Conservation (phyloP, 257 asterid genomes). For the Prunella vulgaris region DNA sequence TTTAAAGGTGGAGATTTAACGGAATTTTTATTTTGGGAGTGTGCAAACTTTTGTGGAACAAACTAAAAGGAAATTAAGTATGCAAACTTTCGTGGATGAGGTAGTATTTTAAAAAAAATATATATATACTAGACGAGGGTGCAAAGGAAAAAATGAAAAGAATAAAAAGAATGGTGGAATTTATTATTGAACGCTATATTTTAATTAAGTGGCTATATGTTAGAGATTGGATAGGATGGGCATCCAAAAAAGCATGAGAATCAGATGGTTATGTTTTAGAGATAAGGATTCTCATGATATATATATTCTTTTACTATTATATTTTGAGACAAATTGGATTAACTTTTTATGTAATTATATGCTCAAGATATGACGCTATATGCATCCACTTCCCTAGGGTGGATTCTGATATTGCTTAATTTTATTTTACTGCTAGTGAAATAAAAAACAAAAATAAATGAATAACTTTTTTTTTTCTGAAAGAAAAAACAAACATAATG, state of each 20-base stretch:
- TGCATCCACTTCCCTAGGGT: too few relatives aligned
- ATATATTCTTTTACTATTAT: background rate
- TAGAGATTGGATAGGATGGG: background rate
- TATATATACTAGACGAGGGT: too few relatives aligned
- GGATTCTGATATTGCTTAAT: too few relatives aligned
- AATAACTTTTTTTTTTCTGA: background rate
- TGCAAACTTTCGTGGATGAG: too few relatives aligned
- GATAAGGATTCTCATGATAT: constrained; percentile 27
- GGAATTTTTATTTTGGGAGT: too few relatives aligned
- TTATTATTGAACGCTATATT: background rate
- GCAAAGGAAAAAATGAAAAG: too few relatives aligned
- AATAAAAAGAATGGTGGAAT: background rate
- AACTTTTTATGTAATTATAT: background rate
- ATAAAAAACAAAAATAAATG: too few relatives aligned
- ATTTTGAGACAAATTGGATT: background rate
- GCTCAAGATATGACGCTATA: background rate
- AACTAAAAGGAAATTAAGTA: too few relatives aligned
- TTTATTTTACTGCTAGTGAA: too few relatives aligned
- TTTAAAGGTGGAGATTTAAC: too few relatives aligned
- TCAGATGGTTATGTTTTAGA: background rate
- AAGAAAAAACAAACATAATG: background rate
- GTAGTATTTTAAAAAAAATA: too few relatives aligned
- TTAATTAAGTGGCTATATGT: background rate
- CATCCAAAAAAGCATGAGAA: constrained; percentile 15
- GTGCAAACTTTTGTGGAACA: too few relatives aligned